Evolutionary conservation across 1,284 basidiomycete species (phyloP).

Genomic region (Gomphus sp.): DNA sequence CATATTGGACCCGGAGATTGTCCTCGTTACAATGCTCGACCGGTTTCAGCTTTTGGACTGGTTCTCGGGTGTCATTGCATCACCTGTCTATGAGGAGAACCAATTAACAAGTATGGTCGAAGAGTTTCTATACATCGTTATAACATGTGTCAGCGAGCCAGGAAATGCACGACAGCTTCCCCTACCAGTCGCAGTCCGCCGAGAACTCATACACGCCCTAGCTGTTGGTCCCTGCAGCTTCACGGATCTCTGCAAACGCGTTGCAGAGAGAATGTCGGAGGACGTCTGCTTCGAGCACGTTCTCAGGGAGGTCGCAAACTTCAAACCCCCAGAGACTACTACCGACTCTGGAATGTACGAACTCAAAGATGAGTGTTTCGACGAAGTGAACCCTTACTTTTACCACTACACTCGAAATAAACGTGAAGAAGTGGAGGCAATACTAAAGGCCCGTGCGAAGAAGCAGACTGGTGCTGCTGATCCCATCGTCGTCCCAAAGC

Average conservation of each 20-base stretch:
- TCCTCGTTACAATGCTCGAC: constrained; percentile 83
- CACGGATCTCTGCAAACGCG: constrained; percentile 86
- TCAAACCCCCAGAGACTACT: constrained; percentile 72
- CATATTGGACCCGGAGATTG: constrained; percentile 69
- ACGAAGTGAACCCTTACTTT: constrained; percentile 93
- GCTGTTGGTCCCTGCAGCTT: constrained; percentile 85
- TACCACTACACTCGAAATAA: constrained; percentile 95
- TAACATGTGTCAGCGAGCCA: constrained; percentile 81
- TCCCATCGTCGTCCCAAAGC: constrained; percentile 68
- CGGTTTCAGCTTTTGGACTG: constrained; percentile 78
- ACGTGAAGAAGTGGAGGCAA: constrained; percentile 86
- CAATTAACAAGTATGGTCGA: constrained; percentile 85
- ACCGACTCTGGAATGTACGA: constrained; percentile 83
- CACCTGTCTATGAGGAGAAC: constrained; percentile 55
- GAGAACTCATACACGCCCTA: constrained; percentile 88
- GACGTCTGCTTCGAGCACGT: constrained; percentile 80
- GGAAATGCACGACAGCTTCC: constrained; percentile 68
- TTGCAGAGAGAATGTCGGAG: constrained; percentile 86
- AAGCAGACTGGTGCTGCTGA: constrained; percentile 54
- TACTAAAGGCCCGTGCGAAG: constrained; percentile 62
- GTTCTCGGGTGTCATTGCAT: constrained; percentile 58
- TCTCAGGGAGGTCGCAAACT: constrained; percentile 72
- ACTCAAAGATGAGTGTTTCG: constrained; percentile 75
- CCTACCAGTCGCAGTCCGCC: constrained; percentile 57
- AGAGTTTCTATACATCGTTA: constrained; percentile 84